Conservation (phyloP, 2,329 filamentous ascomycete genomes). For the Cladosporium sphaerospermum region DNA sequence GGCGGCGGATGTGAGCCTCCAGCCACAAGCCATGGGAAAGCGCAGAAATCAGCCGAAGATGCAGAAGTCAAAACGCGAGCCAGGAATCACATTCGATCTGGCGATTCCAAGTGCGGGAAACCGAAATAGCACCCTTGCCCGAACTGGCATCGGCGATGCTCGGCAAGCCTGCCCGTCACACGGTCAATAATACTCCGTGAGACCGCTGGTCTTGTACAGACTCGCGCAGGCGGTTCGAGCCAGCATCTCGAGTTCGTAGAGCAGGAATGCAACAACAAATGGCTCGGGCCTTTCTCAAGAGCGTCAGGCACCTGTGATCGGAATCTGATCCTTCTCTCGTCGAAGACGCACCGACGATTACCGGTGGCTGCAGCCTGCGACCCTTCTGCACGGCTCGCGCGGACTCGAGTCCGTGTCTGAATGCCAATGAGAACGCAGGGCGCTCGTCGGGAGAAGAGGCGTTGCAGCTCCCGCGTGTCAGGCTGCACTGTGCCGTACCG, state of each 20-base stretch:
- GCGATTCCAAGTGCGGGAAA: constrained; percentile 3
- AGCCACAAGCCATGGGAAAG: no score
- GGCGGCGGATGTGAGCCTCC: no score
- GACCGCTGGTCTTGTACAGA: neutral
- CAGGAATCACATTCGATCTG: neutral
- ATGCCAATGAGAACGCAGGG: no score
- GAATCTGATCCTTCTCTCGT: neutral
- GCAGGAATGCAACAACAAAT: neutral
- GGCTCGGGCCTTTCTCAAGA: neutral
- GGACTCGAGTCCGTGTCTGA: no score
- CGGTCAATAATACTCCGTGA: neutral
- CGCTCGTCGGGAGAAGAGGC: no score
- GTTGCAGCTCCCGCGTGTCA: no score
- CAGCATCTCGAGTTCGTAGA: neutral
- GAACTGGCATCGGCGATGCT: constrained; percentile 4
- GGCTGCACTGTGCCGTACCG: no score
- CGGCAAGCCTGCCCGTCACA: neutral
- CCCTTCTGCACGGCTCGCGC: no score
- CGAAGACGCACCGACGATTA: no score
- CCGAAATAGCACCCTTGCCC: neutral
- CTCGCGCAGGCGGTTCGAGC: neutral
- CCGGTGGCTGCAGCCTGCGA: no score
- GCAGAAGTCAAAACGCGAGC: neutral
- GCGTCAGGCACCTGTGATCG: neutral
- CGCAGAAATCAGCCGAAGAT: constrained; percentile 3